phyloP scores from a whole-genome alignment of 257 asterid species.

The Cynanchum wilfordii region DNA sequence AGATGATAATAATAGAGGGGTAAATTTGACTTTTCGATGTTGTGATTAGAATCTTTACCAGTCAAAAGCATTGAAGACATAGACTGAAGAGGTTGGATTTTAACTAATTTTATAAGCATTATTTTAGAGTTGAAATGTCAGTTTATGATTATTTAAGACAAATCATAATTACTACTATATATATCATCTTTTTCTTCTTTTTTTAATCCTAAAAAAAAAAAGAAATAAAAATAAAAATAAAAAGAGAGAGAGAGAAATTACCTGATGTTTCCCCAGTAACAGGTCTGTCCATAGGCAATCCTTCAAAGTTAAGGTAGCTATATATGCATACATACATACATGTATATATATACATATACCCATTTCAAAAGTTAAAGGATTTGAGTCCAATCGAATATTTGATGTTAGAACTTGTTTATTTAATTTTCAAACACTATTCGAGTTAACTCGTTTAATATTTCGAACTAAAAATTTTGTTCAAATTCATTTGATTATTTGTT shows the following conservation, averaged over 20 bases:
- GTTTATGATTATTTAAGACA: neutral
- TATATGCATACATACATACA: neutral
- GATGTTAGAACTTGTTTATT: too few species aligned
- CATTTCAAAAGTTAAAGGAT: too few species aligned
- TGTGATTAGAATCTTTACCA: conserved; percentile 31
- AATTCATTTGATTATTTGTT: too few species aligned
- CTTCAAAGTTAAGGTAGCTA: conserved; percentile 31
- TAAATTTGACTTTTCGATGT: conserved; percentile 8
- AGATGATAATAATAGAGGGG: conserved; percentile 9
- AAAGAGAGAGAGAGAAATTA: neutral
- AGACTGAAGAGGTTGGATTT: conserved; percentile 18
- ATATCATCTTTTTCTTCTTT: neutral
- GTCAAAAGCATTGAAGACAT: conserved; percentile 42
- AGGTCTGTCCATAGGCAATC: conserved; percentile 16
- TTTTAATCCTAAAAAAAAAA: too few species aligned
- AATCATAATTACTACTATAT: neutral
- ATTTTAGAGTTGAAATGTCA: conserved; percentile 14
- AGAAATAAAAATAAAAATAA: neutral
- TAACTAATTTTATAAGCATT: conserved; percentile 12
- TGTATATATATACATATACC: too few species aligned
- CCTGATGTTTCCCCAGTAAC: conserved; percentile 19
- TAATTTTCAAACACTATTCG: too few species aligned
- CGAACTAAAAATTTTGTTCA: too few species aligned
- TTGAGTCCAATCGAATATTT: too few species aligned
- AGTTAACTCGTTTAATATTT: too few species aligned